Conservation (phyloP, 1,284 basidiomycete genomes). For the Irpex sp. region DNA sequence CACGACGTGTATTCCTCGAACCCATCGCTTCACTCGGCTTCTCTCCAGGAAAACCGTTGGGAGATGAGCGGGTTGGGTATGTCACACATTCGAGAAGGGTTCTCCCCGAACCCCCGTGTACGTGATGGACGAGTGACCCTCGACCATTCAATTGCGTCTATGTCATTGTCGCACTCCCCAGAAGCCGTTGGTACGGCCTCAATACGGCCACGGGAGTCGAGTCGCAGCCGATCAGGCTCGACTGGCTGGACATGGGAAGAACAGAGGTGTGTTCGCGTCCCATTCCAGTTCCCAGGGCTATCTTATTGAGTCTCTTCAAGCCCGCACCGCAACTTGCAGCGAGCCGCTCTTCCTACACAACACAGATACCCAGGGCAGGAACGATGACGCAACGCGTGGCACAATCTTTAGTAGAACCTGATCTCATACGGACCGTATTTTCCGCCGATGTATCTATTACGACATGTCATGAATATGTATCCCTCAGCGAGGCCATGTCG, state of each 20-base stretch:
- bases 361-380: background rate
- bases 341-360: background rate
- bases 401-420: background rate
- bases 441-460: background rate
- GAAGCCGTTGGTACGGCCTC: conserved; percentile 16
- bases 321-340: background rate
- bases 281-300: background rate
- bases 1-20: conserved; percentile 8
- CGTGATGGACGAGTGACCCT: conserved; percentile 2
- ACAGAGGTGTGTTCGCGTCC: background rate
- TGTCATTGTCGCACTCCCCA: conserved; percentile 16
- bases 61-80: conserved; percentile 9
- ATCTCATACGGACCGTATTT: background rate
- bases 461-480: background rate
- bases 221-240: conserved; percentile 24
- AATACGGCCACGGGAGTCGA: conserved; percentile 24
- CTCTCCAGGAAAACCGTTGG: conserved; percentile 10
- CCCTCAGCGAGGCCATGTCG: background rate
- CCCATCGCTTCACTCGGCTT: conserved; percentile 7
- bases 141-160: conserved; percentile 23
- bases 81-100: background rate
- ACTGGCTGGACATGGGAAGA: conserved; percentile 19
- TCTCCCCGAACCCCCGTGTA: background rate
- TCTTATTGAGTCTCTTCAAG: background rate
- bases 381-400: background rate